Conservation (phyloP, 2,329 filamentous ascomycete genomes). For the Aspergillus quadrilineatus region DNA sequence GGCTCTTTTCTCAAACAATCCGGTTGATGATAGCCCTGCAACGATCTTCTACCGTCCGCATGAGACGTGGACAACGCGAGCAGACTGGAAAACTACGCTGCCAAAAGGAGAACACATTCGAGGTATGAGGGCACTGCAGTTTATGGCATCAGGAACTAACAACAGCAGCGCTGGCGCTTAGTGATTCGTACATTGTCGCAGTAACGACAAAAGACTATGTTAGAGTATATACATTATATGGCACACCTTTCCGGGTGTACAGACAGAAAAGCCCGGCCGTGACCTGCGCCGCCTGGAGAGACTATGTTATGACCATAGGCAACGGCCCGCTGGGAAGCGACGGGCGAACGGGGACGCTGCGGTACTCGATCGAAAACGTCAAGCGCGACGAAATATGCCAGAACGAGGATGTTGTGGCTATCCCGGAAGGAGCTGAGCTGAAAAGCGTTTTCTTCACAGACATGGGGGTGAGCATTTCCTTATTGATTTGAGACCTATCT, state of each 20-base stretch:
- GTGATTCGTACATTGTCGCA: slow-evolving; percentile 85
- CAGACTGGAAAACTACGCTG: slow-evolving; percentile 87
- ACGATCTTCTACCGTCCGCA: slow-evolving; percentile 95
- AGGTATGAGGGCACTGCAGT: slow-evolving; percentile 26
- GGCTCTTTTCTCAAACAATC: slow-evolving; percentile 78
- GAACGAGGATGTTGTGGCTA: slow-evolving; percentile 84
- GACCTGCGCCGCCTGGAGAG: slow-evolving; percentile 88
- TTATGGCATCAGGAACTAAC: neutral
- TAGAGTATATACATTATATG: slow-evolving; percentile 88
- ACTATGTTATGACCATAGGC: slow-evolving; percentile 94
- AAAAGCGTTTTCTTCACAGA: slow-evolving; percentile 90
- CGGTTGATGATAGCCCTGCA: slow-evolving; percentile 66
- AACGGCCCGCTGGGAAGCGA: slow-evolving; percentile 83
- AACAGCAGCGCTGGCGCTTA: slow-evolving; percentile 72
- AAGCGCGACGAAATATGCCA: slow-evolving; percentile 93
- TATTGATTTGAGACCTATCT: slow-evolving; percentile 1
- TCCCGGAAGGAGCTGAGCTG: slow-evolving; percentile 71
- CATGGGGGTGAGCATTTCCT: slow-evolving; percentile 63
- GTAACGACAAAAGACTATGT: slow-evolving; percentile 86
- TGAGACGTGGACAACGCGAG: slow-evolving; percentile 89
- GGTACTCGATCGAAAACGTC: slow-evolving; percentile 93
- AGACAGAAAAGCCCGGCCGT: slow-evolving; percentile 91
- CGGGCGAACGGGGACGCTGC: slow-evolving; percentile 68
- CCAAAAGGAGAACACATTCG: slow-evolving; percentile 82
- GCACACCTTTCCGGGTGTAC: slow-evolving; percentile 83